phyloP scores from a whole-genome alignment of 257 asterid species.

The Schizonepeta tenuifolia region DNA sequence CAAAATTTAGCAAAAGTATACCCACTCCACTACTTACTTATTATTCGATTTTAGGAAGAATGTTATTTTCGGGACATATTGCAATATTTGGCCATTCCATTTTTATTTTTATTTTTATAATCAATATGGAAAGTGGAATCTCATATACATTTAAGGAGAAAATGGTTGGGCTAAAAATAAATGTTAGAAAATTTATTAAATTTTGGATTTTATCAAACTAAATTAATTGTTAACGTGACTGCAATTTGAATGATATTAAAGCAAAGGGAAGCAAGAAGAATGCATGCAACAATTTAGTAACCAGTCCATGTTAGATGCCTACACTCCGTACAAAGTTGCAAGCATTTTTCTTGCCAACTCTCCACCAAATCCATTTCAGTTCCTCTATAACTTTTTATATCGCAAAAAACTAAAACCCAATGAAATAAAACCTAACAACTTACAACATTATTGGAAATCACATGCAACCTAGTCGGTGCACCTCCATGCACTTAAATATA shows the following conservation, averaged over 20 bases:
- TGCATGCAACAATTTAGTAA: background rate
- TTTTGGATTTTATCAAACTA: background rate
- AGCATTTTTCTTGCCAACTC: constrained; percentile 46
- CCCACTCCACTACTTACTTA: too few species aligned
- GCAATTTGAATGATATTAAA: background rate
- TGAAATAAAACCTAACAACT: constrained; percentile 48
- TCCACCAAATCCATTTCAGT: constrained; percentile 54
- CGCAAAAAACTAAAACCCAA: constrained; percentile 44
- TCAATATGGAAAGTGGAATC: too few species aligned
- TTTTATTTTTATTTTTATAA: too few species aligned
- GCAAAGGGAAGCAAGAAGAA: background rate
- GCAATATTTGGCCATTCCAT: too few species aligned
- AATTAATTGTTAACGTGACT: background rate
- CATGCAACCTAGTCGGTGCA: background rate
- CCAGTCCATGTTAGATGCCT: background rate
- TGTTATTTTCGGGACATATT: too few species aligned
- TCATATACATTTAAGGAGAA: too few species aligned
- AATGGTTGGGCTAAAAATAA: background rate
- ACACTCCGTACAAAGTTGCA: background rate
- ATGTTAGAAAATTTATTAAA: background rate
- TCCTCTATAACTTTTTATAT: background rate
- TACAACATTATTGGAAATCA: constrained; percentile 3
- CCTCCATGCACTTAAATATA: background rate
- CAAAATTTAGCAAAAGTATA: too few species aligned
- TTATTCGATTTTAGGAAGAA: too few species aligned